Percentiles rank a stretch among this genome's conserved stretches.
These are phyloP conservation scores for Termitomyces sp. DNA, from an alignment of 768 basidiomycete genomes.

Conservation along the genomic window DNA sequence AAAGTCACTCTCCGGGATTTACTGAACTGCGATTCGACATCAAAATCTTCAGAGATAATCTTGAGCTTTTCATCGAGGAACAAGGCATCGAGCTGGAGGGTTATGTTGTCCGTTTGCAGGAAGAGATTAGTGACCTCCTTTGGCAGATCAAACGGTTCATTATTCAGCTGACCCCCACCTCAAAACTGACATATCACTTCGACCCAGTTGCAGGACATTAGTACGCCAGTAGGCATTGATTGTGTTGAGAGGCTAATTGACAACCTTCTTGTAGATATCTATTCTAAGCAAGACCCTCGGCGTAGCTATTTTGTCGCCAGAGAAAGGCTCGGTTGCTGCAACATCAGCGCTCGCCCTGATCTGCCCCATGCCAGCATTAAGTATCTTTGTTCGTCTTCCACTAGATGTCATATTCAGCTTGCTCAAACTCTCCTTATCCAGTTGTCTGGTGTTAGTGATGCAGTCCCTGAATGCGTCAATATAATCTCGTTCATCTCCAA, in stretches of 20 bases:
- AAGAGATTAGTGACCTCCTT: constrained; percentile 7
- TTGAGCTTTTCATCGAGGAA: constrained; percentile 9
- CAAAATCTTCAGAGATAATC: constrained; percentile 2
- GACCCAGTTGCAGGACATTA: constrained; percentile 1
- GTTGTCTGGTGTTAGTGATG: constrained; percentile 2
- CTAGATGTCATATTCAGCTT: background rate
- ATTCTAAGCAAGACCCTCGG: background rate
- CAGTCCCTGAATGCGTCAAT: background rate
- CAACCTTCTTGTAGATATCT: background rate
- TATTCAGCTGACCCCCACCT: too few species aligned
- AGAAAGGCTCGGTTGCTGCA: background rate
- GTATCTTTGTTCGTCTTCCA: constrained; percentile 1
- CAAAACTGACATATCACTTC: background rate
- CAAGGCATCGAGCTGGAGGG: constrained; percentile 6
- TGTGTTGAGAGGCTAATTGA: background rate
- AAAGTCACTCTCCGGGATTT: constrained; percentile 4
- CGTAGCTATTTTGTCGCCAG: background rate
- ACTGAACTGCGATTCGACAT: constrained; percentile 7
- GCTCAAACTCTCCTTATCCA: background rate
- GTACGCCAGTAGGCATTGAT: background rate
- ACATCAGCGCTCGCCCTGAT: background rate
- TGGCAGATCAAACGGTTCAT: constrained; percentile 10
- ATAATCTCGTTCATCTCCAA: background rate
- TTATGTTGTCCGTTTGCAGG: constrained; percentile 3
- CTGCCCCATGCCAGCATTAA: background rate